These are phyloP conservation scores for Sporisorium iseilematis-ciliati DNA, from an alignment of 1,284 basidiomycete species.

Conservation along the genomic window DNA sequence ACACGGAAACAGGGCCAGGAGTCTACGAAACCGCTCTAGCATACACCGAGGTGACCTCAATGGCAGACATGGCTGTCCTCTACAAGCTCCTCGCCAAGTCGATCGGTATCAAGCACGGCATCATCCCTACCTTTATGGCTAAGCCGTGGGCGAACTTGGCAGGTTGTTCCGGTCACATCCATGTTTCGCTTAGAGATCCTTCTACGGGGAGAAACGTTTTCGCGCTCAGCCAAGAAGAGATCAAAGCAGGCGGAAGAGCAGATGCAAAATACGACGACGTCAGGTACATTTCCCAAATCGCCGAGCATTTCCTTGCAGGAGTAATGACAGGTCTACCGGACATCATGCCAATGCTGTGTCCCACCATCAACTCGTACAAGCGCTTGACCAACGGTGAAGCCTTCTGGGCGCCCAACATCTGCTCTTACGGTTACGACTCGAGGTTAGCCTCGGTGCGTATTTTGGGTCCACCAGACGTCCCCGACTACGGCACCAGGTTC, in stretches of 20 bases:
- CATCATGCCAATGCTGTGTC: conserved; percentile 77
- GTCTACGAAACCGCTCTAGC: conserved; percentile 94
- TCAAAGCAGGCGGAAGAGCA: conserved; percentile 76
- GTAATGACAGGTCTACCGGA: conserved; percentile 88
- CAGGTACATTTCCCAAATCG: conserved; percentile 83
- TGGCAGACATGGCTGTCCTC: conserved; percentile 93
- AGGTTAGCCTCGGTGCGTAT: conserved; percentile 90
- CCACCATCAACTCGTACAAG: conserved; percentile 97
- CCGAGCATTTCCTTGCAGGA: conserved; percentile 93
- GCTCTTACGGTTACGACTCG: conserved; percentile 93
- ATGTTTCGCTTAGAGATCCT: conserved; percentile 83
- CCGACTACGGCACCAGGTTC: conserved; percentile 83
- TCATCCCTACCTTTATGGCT: conserved; percentile 97
- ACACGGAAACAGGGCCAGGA: conserved; percentile 88
- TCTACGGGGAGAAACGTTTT: conserved; percentile 82
- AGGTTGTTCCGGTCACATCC: conserved; percentile 79
- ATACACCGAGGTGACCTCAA: conserved; percentile 83
- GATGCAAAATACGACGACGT: conserved; percentile 84
- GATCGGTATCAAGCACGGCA: conserved; percentile 85
- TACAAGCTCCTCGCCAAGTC: conserved; percentile 95
- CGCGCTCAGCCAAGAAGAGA: conserved; percentile 76
- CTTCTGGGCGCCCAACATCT: conserved; percentile 92
- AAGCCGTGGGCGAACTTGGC: conserved; percentile 81
- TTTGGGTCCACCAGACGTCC: conserved; percentile 86
- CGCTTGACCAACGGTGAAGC: conserved; percentile 91